Conservation (phyloP, 176 grass and related monocot genomes). For the Eleusine indica region DNA sequence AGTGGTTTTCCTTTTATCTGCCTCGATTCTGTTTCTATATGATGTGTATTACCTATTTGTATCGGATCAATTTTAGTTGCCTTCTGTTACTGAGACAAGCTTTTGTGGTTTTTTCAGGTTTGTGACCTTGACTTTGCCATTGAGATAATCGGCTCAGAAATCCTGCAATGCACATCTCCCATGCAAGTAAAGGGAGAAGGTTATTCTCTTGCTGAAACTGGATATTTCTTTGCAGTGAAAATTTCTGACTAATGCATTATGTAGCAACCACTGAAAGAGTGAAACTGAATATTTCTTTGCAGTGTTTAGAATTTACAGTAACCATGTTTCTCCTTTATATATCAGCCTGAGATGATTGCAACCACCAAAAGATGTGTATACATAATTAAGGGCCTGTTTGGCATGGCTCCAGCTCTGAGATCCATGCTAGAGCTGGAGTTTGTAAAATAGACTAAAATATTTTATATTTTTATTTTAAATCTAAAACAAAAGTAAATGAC, state of each 20-base stretch:
- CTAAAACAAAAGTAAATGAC: background rate
- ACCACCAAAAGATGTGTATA: background rate
- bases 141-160: conserved; percentile 82
- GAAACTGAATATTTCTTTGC: background rate
- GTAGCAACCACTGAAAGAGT: background rate
- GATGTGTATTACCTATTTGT: background rate
- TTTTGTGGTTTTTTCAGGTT: conserved; percentile 59
- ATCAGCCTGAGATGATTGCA: background rate
- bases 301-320: no score
- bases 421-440: background rate
- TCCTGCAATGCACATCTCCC: conserved; percentile 84
- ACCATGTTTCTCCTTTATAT: no score
- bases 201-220: conserved; percentile 34
- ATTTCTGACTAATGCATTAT: background rate
- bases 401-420: background rate
- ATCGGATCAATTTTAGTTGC: background rate
- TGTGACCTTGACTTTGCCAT: conserved; percentile 84
- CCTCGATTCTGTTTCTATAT: background rate
- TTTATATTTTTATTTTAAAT: background rate
- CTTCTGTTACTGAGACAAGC: conserved; percentile 23
- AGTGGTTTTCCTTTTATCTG: conserved; percentile 16
- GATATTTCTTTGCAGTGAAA: background rate
- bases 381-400: background rate
- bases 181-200: conserved; percentile 63
- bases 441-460: background rate